A percentile compares a stretch with the other conserved stretches of the same genome.
Conservation (phyloP, 331 rosid species). For the Quercus tomentella region DNA sequence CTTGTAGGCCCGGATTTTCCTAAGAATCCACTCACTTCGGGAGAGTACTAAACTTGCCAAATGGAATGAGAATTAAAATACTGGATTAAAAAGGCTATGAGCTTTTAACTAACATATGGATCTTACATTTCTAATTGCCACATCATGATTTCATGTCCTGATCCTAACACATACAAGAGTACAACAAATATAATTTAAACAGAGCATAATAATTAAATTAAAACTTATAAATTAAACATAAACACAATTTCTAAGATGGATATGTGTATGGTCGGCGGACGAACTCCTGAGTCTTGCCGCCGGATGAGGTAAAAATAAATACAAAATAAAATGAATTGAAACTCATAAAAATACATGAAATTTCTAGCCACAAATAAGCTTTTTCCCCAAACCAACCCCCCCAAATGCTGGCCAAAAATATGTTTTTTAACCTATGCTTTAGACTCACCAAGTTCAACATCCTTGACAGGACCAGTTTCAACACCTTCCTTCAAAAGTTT, state of each 20-base stretch:
- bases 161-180: not conserved
- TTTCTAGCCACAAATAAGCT: not conserved
- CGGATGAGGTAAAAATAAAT: not conserved
- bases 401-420: constrained; percentile 13
- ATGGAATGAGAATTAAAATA: not conserved
- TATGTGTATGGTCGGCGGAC: not conserved
- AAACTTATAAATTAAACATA: not conserved
- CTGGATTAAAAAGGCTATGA: not conserved
- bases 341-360: constrained; percentile 17
- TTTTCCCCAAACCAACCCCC: not conserved
- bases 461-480: constrained; percentile 42
- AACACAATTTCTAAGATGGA: not conserved
- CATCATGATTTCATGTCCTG: not conserved
- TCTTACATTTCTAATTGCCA: not conserved
- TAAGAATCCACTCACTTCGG: too few species aligned
- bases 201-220: not conserved
- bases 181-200: not conserved
- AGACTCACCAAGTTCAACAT: constrained; percentile 68
- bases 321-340: not conserved
- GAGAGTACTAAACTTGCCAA: not conserved
- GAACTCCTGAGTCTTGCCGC: not conserved
- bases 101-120: not conserved
- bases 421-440: constrained; percentile 33
- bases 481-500: constrained; percentile 61
- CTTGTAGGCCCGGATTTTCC: too few species aligned